Base-by-base conservation (phyloP, 495 filamentous ascomycete genomes). In the Chaetomium tenue region DNA sequence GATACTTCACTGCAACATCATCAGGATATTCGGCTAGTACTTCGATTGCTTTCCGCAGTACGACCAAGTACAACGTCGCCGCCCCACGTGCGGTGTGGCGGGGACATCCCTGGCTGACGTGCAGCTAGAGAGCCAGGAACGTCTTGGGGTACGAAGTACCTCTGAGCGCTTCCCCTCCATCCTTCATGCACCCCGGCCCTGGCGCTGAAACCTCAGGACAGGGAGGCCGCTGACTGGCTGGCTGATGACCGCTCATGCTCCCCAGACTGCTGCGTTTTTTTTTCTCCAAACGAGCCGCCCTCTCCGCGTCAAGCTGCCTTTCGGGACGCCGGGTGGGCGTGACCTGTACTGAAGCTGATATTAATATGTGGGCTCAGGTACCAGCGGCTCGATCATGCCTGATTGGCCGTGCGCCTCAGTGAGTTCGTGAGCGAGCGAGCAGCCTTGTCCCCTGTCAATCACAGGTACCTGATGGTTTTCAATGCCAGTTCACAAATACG, bases 361-460 rank as follows among this genome's bases (percentile, higher is more conserved):
- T 75, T 75, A 75, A 73, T 73, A 68, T 75, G 66, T 63, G 60
- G 47, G 33, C 69, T 71, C 72, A 74, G 72, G 72, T 73, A 70
- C 72, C 69, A 61, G 50, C 66, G 63, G 66, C 63, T 61, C 64
- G 64, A 58, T 30, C 66, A 63, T 68, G 67, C 65, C 69, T 71
- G 66, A 70, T 68, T 71, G 68, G 68, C 61, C 63, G 22, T 61
- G 64, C 51, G 50, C 55, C 42, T 64, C 66, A 70, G 61, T 75
- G 72, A 63, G 61, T 56, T 30, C 66, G 70, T 75, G 64, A 72
- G 72, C 74, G 70, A 61, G 60, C 65, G 66, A 67, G 66, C 60
- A 68, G 63, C 66, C 65, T 67, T 66, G 48, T 60, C 65, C 70
- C 66, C 65, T 72, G 66, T 55, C 48, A 23, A 4, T 61, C 58